phyloP scores from a whole-genome alignment of 805 yeast species.

The Saccharomycopsis sp. region DNA sequence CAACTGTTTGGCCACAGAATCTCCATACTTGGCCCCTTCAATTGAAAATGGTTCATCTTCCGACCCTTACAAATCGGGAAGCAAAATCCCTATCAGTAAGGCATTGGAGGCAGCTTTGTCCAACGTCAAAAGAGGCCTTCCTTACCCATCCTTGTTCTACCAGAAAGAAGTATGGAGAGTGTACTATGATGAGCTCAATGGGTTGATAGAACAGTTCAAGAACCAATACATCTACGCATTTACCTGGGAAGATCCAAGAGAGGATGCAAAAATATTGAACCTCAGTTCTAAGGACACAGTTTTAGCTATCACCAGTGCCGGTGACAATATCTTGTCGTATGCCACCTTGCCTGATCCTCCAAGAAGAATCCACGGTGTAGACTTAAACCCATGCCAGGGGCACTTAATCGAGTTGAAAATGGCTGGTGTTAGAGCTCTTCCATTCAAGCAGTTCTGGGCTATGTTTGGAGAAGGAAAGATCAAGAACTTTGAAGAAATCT shows the following conservation, averaged over 20 bases:
- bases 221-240: conserved; percentile 80
- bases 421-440: conserved; percentile 56
- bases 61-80: conserved; percentile 16
- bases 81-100: conserved; percentile 43
- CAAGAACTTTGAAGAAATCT: conserved; percentile 43
- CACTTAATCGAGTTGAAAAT: conserved; percentile 74
- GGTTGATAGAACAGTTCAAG: conserved; percentile 63
- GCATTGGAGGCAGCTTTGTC: conserved; percentile 72
- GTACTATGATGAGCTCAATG: conserved; percentile 65
- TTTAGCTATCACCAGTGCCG: conserved; percentile 80
- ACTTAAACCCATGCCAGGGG: conserved; percentile 76
- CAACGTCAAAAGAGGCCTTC: conserved; percentile 57
- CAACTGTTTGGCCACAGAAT: conserved; percentile 72
- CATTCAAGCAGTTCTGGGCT: conserved; percentile 59
- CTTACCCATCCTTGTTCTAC: conserved; percentile 75
- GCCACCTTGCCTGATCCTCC: conserved; percentile 71
- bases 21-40: conserved; percentile 69
- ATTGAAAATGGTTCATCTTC: conserved; percentile 20
- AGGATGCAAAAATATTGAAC: conserved; percentile 62
- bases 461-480: conserved; percentile 72
- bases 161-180: conserved; percentile 75
- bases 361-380: conserved; percentile 74
- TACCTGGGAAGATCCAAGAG: conserved; percentile 89
- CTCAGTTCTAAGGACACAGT: conserved; percentile 62
- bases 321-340: conserved; percentile 72